Percentiles rank a stretch among this genome's conserved stretches.
phyloP scores from a whole-genome alignment of 768 basidiomycete species.

The Xanthoconium stramineum region DNA sequence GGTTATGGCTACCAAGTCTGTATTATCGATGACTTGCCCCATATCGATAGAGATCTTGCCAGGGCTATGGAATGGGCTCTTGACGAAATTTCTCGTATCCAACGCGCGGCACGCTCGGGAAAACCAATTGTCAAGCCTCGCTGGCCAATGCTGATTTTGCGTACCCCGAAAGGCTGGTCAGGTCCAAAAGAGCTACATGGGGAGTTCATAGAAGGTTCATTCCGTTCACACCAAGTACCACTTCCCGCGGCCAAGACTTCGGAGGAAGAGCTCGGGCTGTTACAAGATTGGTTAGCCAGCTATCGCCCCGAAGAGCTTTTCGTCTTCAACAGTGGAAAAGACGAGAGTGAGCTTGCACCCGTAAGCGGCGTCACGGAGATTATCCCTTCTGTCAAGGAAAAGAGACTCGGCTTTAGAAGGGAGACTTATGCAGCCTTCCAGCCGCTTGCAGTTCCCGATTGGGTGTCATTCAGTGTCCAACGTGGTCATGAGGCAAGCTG shows the following conservation, averaged over 20 bases:
- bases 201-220: constrained; percentile 78
- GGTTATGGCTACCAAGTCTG: constrained; percentile 89
- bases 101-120: constrained; percentile 71
- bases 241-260: constrained; percentile 68
- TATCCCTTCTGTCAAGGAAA: constrained; percentile 51
- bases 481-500: constrained; percentile 65
- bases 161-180: constrained; percentile 80
- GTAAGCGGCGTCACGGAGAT: constrained; percentile 53
- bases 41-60: constrained; percentile 77
- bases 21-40: constrained; percentile 64
- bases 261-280: constrained; percentile 54
- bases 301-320: constrained; percentile 73
- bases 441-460: constrained; percentile 63
- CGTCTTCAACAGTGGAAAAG: constrained; percentile 17
- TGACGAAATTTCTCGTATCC: constrained; percentile 70
- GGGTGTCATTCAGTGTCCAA: constrained; percentile 51
- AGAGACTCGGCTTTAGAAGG: constrained; percentile 67
- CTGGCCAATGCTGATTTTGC: constrained; percentile 84
- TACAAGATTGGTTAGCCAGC: constrained; percentile 71
- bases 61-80: constrained; percentile 82
- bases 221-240: constrained; percentile 87
- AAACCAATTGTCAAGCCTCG: constrained; percentile 83
- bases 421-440: constrained; percentile 63
- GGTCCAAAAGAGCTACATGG: constrained; percentile 66
- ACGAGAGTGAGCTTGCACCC: constrained; percentile 45